Conservation (phyloP, 1,284 basidiomycete species). For the Ustilago curta region DNA sequence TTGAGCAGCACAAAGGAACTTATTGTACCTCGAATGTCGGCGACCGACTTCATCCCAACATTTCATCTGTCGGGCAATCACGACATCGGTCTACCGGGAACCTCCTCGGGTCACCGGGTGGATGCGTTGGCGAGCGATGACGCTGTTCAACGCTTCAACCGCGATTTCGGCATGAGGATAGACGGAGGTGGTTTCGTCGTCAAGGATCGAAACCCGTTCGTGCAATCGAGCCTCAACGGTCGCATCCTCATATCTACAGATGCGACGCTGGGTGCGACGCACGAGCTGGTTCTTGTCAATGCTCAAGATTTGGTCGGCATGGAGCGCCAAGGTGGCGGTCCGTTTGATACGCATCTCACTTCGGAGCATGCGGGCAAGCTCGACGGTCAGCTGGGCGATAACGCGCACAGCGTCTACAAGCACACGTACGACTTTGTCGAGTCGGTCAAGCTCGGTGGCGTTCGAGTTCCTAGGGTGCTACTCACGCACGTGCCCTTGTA, state of each 20-base stretch:
- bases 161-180: constrained; percentile 29
- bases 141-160: constrained; percentile 31
- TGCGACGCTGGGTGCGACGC: constrained; percentile 34
- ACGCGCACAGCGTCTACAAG: constrained; percentile 39
- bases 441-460: constrained; percentile 18
- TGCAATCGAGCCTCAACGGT: constrained; percentile 42
- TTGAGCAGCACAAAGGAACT: constrained; percentile 27
- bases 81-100: constrained; percentile 55
- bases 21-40: constrained; percentile 25
- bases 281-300: constrained; percentile 59
- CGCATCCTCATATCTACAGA: constrained; percentile 47
- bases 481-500: constrained; percentile 59
- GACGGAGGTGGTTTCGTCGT: constrained; percentile 38
- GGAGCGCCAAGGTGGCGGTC: constrained; percentile 41
- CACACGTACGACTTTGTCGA: constrained; percentile 54
- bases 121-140: constrained; percentile 30
- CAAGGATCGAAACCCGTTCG: constrained; percentile 21
- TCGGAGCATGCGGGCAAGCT: constrained; percentile 39
- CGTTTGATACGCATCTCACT: constrained; percentile 27
- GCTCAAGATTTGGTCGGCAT: constrained; percentile 60
- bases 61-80: constrained; percentile 59
- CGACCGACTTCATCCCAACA: constrained; percentile 34
- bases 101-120: constrained; percentile 12
- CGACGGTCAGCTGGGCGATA: constrained; percentile 31
- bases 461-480: constrained; percentile 44